Evolutionary conservation across 805 yeast species (phyloP), one percentile per base, ranked within the genome.

Genomic region (Saccharomycopsis sp.): DNA sequence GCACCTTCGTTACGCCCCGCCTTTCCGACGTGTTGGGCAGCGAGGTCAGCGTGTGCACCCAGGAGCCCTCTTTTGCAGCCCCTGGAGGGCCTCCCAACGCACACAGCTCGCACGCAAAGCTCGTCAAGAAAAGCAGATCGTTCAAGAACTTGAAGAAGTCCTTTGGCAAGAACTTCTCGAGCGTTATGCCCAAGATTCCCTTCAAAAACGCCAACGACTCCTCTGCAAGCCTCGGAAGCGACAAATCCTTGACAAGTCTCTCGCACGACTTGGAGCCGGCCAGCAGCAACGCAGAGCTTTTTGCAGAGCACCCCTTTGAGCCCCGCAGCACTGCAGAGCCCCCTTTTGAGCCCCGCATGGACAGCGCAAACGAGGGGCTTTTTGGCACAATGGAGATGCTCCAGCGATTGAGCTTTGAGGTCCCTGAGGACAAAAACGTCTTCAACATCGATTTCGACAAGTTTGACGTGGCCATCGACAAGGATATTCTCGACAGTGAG

Each of bases 211-310:
- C 51, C 8, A 58, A 58, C 34, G 59, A 58, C n/a, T 58, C 59
- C 7, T 18, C 24, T 41, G 16, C 15, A 8, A 56, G 58, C 44
- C 15, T 56, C 8, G 53, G 58, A 20, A 56, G 58, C 51, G 57
- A 57, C 41, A 55, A 56, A n/a, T 60, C 63, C 12, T 52, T 60
- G 40, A 60, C 63, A 9, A 46, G 56, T 21, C 58, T 60, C 41
- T 53, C 59, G 4, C 63, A 60, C n/a, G 63, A 60, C 8, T 41
- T 56, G 24, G 60, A 56, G 24, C 24, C 14, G 7, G 37, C 16
- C 24, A 51, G 16, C 29, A 14, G 7, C 29, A 44, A 14, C 40
- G 50, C 16, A 3, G 14, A 24, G 24, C 55, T 2, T 23, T 23
- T 34, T 44, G 44, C 29, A 40, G 12, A 40, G n/a, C 8, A 52